Evolutionary conservation across 352 stramenopile genomes (phyloP), one percentile per base, ranked within the genome.

Genomic region (Pythium guiyangense): DNA sequence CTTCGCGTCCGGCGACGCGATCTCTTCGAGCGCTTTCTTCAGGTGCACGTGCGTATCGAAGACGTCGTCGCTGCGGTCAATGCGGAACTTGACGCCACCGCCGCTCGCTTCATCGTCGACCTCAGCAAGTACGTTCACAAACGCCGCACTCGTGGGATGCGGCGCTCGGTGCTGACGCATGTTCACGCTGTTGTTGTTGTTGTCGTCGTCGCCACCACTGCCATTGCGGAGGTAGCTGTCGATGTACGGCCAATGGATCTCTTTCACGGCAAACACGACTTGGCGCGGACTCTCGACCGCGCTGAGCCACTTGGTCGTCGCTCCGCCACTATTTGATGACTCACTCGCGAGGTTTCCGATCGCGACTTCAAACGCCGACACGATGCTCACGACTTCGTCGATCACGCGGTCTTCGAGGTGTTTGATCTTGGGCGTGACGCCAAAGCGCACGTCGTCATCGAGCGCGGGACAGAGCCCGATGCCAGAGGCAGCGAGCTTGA

Each of bases 171-270:
- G 27, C 26, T 42, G n/a, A n/a, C n/a, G n/a, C n/a, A n/a, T n/a
- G n/a, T n/a, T n/a, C n/a, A n/a, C n/a, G n/a, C n/a, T n/a, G 25
- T 45, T 34, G 20, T 12, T 26, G 12, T 26, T 4, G 12, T 11
- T 25, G 6, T 68, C 47, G 29, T 54, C 61, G n/a, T 60, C 53
- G 17, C 35, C 63, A 15, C 65, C 54, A 8, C 57, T 49, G 20
- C 62, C 54, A 25, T 49, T 39, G 8, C 35, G 31, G n/a, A 42
- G 35, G 9, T 25, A 43, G n/a, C 64, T 40, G 3, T 66, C 66
- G 25, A 88, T 76, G 50, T 89, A 88, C n/a, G 80, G 83, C 78
- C 80, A 93, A 29, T 83, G 67, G 54, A 93, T 86, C 54, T 91
- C 83, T 50, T 76, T 78, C 35, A 93, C 76, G 4, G 66, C 67